phyloP scores from a whole-genome alignment of 805 yeast genomes.

The Cyberlindnera maclurae region DNA sequence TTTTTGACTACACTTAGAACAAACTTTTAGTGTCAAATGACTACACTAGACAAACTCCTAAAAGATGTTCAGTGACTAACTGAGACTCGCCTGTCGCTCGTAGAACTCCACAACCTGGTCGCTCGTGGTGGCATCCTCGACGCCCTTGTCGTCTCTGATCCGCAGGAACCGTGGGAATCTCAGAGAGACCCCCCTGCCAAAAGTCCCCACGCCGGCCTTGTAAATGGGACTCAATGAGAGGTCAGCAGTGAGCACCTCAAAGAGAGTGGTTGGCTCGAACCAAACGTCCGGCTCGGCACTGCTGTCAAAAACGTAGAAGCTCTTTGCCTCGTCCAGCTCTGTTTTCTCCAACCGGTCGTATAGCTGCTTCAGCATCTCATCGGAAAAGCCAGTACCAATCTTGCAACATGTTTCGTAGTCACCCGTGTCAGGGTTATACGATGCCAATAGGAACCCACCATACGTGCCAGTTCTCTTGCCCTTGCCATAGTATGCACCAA shows the following conservation, averaged over 20 bases:
- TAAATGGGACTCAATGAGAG: slow-evolving; percentile 82
- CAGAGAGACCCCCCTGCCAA: slow-evolving; percentile 79
- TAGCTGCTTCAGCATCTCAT: slow-evolving; percentile 62
- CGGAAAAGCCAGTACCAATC: slow-evolving; percentile 95
- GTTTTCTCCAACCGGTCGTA: slow-evolving; percentile 59
- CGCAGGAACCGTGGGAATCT: slow-evolving; percentile 85
- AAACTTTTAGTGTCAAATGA: too few relatives aligned
- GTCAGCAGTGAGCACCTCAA: slow-evolving; percentile 91
- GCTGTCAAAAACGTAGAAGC: slow-evolving; percentile 62
- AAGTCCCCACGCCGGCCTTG: slow-evolving; percentile 68
- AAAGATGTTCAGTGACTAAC: background rate
- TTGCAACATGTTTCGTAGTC: slow-evolving; percentile 94
- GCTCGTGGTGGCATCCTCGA: slow-evolving; percentile 82
- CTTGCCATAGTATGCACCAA: slow-evolving; percentile 89
- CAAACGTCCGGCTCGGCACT: slow-evolving; percentile 85
- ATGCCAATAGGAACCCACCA: slow-evolving; percentile 90
- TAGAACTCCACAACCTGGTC: slow-evolving; percentile 82
- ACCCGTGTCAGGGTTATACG: slow-evolving; percentile 85
- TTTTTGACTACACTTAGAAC: too few relatives aligned
- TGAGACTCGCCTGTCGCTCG: slow-evolving; percentile 48
- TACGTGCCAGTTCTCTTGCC: slow-evolving; percentile 94
- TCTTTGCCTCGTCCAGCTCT: slow-evolving; percentile 55
- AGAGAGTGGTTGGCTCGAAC: slow-evolving; percentile 80
- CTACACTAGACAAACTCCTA: too few relatives aligned
- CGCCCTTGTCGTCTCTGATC: slow-evolving; percentile 76